Evolutionary conservation across 352 stramenopile species (phyloP).

Genomic region (Globisporangium acanthophoron): DNA sequence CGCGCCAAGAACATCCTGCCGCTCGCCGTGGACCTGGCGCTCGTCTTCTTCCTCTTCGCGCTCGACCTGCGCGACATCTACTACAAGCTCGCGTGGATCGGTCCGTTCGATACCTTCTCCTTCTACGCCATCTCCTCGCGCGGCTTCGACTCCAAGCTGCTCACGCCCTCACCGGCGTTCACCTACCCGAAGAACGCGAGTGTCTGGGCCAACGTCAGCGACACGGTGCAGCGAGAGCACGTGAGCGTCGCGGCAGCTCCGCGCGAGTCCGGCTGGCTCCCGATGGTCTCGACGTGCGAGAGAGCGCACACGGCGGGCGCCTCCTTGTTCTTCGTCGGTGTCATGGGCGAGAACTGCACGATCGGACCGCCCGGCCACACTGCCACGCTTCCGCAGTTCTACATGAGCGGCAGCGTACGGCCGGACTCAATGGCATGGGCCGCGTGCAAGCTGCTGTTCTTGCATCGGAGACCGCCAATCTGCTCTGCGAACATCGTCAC

Average conservation of each 20-base stretch:
- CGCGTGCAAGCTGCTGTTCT: conserved; percentile 47
- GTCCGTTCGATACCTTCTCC: conserved; percentile 15
- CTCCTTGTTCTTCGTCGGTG: conserved; percentile 11
- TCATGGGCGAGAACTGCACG: conserved; percentile 18
- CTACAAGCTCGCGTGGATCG: conserved; percentile 29
- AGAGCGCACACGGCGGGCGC: not conserved
- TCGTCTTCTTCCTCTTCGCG: conserved; percentile 24
- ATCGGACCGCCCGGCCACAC: conserved; percentile 12
- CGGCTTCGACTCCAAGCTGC: conserved; percentile 9
- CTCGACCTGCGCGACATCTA: conserved; percentile 29
- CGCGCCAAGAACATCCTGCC: not conserved
- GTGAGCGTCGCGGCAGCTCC: conserved; percentile 1
- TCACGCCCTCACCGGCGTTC: conserved; percentile 6
- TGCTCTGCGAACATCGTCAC: conserved; percentile 59
- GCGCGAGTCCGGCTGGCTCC: conserved; percentile 3
- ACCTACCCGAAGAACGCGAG: conserved; percentile 5
- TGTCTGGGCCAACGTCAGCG: conserved; percentile 2
- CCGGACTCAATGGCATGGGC: conserved; percentile 51
- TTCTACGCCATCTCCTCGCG: conserved; percentile 15
- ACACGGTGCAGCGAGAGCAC: not conserved
- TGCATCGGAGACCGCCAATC: conserved; percentile 38
- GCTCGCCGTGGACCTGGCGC: not conserved
- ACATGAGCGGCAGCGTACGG: conserved; percentile 27
- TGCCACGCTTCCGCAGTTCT: conserved; percentile 26
- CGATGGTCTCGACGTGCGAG: conserved; percentile 1